Evolutionary conservation across 805 yeast species (phyloP).

Genomic region (Aciculoconidium aculeatum): DNA sequence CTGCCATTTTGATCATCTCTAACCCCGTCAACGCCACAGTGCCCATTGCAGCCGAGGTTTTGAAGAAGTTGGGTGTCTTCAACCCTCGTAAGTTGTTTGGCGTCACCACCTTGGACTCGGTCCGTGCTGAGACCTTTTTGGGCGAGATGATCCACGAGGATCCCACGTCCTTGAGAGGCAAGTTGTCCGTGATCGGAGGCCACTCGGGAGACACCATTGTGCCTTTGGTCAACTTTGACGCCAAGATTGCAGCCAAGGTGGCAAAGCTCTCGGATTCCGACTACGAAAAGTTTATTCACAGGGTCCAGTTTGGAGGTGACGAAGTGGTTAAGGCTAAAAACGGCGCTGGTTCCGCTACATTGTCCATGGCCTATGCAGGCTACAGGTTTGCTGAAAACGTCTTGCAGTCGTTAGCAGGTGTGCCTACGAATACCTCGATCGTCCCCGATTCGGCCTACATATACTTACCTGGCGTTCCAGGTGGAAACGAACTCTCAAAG

Average conservation of each 20-base stretch:
- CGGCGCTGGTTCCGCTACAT: conserved; percentile 92
- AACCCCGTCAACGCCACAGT: conserved; percentile 45
- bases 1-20: conserved; percentile 40
- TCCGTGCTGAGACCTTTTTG: conserved; percentile 42
- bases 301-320: conserved; percentile 74
- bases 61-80: conserved; percentile 41
- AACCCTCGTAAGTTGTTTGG: conserved; percentile 42
- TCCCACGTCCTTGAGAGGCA: conserved; percentile 32
- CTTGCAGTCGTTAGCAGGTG: conserved; percentile 54
- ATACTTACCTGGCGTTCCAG: conserved; percentile 48
- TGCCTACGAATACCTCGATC: conserved; percentile 35
- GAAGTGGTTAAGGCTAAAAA: conserved; percentile 94
- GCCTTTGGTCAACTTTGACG: conserved; percentile 25
- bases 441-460: conserved; percentile 45
- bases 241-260: conserved; percentile 14
- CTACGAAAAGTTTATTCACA: conserved; percentile 25
- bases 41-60: conserved; percentile 44
- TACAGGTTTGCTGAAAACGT: conserved; percentile 67
- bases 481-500: conserved; percentile 38
- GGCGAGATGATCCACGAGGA: conserved; percentile 28
- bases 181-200: conserved; percentile 40
- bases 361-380: conserved; percentile 93
- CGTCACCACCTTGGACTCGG: conserved; percentile 41
- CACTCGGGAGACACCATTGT: conserved; percentile 45
- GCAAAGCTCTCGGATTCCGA: conserved; percentile 11